Evolutionary conservation across 208 protist genomes (phyloP).

Genomic region (Acanthamoeba lenticulata): DNA sequence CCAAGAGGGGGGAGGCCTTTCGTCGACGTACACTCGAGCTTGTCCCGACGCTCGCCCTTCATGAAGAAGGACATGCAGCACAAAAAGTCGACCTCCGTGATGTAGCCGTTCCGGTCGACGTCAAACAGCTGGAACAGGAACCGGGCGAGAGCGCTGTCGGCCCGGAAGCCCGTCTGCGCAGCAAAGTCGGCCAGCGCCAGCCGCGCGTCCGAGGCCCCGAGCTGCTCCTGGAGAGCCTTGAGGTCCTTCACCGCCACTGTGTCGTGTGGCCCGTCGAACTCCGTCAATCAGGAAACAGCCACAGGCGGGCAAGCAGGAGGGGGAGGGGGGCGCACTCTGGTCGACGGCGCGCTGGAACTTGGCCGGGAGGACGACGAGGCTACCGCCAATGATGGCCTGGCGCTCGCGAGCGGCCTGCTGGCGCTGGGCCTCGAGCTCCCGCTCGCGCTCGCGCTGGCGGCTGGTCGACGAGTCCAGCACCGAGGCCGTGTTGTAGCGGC

Average conservation of each 20-base stretch:
- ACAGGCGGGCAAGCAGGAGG: not conserved
- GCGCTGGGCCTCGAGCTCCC: not conserved
- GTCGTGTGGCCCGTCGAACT: not conserved
- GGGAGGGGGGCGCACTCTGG: not conserved
- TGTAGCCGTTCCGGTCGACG: constrained; percentile 25
- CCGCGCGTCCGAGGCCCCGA: not conserved
- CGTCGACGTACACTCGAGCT: constrained; percentile 1
- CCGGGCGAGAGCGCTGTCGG: not conserved
- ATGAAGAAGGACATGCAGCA: constrained; percentile 32
- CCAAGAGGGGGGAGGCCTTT: not conserved
- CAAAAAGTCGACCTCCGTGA: constrained; percentile 22
- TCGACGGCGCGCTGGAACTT: not conserved
- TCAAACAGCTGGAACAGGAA: not conserved
- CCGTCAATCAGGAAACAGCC: not conserved
- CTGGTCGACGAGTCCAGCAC: not conserved
- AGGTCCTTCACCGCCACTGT: constrained; percentile 28
- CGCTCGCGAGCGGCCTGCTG: not conserved
- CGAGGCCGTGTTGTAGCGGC: not conserved
- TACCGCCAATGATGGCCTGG: not conserved
- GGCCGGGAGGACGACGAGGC: not conserved
- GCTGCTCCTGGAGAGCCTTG: constrained; percentile 7
- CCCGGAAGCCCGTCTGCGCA: not conserved
- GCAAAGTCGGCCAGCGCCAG: not conserved
- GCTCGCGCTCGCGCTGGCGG: constrained; percentile 1
- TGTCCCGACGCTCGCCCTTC: not conserved